Percentiles rank a stretch among this genome's conserved stretches.
Evolutionary conservation across 176 grass and related monocot species (phyloP).

Genomic region (Hyparrhenia diplandra): DNA sequence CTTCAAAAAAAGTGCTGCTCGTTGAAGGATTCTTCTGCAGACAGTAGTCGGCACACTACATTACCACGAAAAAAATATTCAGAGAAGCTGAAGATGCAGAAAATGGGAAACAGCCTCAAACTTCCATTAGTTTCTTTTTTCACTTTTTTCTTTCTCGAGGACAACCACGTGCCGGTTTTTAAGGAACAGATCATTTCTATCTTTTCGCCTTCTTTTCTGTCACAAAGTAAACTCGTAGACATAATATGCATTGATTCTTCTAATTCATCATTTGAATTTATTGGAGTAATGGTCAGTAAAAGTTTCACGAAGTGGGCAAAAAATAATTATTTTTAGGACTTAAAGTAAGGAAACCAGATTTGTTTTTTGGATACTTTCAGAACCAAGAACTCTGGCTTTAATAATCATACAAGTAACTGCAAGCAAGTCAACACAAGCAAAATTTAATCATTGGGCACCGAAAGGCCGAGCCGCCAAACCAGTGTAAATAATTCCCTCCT

Average conservation of each 20-base stretch:
- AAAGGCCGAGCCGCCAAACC: background rate
- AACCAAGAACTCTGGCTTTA: background rate
- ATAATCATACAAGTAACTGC: background rate
- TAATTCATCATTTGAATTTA: background rate
- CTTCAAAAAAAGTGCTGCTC: too few relatives aligned
- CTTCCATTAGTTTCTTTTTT: conserved; percentile 6
- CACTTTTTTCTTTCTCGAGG: background rate
- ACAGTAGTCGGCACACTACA: too few relatives aligned
- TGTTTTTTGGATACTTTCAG: conserved; percentile 33
- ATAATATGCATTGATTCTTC: background rate
- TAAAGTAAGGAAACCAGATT: background rate
- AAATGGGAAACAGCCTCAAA: conserved; percentile 23
- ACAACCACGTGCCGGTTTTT: background rate
- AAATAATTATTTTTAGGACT: background rate
- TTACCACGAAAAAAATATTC: conserved; percentile 14
- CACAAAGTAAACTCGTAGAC: conserved; percentile 11
- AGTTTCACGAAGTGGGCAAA: background rate
- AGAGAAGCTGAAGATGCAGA: conserved; percentile 18
- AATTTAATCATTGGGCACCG: conserved; percentile 1
- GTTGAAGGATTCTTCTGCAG: conserved; percentile 19
- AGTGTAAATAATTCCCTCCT: background rate
- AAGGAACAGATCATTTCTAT: background rate
- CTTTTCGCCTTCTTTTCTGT: background rate
- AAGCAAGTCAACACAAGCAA: conserved; percentile 45
- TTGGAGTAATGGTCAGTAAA: background rate